These are phyloP conservation scores for Gentiana straminea DNA, from an alignment of 257 asterid species.

Conservation along the genomic window DNA sequence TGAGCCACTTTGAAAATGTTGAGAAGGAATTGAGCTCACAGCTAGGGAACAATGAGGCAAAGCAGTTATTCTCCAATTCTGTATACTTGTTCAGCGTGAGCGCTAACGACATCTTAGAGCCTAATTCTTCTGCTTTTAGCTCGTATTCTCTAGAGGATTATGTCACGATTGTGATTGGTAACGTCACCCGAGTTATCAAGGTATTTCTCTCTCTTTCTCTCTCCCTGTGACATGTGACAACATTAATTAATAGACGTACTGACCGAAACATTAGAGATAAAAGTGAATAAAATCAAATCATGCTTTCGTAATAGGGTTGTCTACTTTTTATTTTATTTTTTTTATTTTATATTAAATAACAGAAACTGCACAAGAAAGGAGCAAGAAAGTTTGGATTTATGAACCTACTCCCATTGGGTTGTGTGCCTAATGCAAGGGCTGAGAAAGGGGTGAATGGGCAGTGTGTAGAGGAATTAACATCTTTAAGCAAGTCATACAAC, in stretches of 20 bases:
- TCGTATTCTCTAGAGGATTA: slow-evolving; percentile 17
- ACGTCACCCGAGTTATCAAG: slow-evolving; percentile 22
- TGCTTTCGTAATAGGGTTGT: too few species aligned
- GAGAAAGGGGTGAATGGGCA: neutral
- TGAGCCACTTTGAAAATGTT: slow-evolving; percentile 26
- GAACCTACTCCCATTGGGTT: slow-evolving; percentile 10
- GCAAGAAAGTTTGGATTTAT: slow-evolving; percentile 24
- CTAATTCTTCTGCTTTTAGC: slow-evolving; percentile 24
- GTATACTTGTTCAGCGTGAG: slow-evolving; percentile 48
- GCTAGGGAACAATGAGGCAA: slow-evolving; percentile 15
- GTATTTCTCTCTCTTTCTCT: slow-evolving; percentile 12
- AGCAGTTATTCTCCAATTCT: slow-evolving; percentile 21
- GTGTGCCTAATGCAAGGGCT: slow-evolving; percentile 13
- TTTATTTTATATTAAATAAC: neutral
- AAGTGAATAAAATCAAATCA: too few species aligned
- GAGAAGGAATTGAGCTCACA: slow-evolving; percentile 17
- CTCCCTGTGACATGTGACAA: too few species aligned
- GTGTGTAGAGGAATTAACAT: slow-evolving; percentile 2
- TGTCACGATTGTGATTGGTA: slow-evolving; percentile 38
- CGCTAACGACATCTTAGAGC: slow-evolving; percentile 41
- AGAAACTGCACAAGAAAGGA: slow-evolving; percentile 19
- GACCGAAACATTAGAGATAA: too few species aligned
- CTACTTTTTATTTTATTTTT: too few species aligned
- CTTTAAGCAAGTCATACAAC: slow-evolving; percentile 8
- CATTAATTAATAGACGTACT: too few species aligned